Evolutionary conservation across 2,329 filamentous ascomycete genomes (phyloP).

Genomic region (Ophiostoma populinum): DNA sequence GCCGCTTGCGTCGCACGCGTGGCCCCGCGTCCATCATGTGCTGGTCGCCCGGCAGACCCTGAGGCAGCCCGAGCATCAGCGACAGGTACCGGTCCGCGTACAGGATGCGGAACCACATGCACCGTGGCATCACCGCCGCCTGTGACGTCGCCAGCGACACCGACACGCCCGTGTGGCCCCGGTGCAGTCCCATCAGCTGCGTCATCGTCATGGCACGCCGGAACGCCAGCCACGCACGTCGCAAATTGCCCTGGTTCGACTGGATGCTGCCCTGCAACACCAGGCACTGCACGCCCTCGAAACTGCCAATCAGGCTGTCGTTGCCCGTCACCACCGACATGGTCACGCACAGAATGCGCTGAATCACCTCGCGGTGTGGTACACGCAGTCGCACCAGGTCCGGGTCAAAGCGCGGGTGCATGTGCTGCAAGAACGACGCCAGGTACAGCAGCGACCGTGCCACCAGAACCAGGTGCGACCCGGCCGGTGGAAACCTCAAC

Average conservation of each 20-base stretch:
- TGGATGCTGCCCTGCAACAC: slow-evolving; percentile 28
- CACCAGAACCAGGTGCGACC: slow-evolving; percentile 17
- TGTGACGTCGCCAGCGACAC: slow-evolving; percentile 11
- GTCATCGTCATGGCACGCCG: slow-evolving; percentile 25
- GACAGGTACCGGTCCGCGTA: slow-evolving; percentile 29
- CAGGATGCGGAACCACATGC: slow-evolving; percentile 30
- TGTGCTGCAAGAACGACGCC: slow-evolving; percentile 17
- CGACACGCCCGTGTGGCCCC: neutral
- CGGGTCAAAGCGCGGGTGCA: slow-evolving; percentile 7
- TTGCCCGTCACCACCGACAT: slow-evolving; percentile 24
- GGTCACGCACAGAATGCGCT: slow-evolving; percentile 2
- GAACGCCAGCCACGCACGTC: slow-evolving; percentile 26
- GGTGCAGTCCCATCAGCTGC: slow-evolving; percentile 9
- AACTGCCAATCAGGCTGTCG: slow-evolving; percentile 25
- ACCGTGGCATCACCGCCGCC: slow-evolving; percentile 16
- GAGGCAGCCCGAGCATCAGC: slow-evolving; percentile 29
- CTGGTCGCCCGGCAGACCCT: slow-evolving; percentile 14
- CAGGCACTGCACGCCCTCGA: slow-evolving; percentile 33
- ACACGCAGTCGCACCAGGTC: slow-evolving; percentile 1
- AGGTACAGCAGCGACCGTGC: slow-evolving; percentile 19
- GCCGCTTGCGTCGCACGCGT: too few relatives aligned
- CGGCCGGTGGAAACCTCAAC: slow-evolving; percentile 3
- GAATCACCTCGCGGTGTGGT: slow-evolving; percentile 4
- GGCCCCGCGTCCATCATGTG: neutral
- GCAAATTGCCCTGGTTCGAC: slow-evolving; percentile 28